phyloP scores from a whole-genome alignment of 1,139 yeast genomes.

The Kluyveromyces sp. region DNA sequence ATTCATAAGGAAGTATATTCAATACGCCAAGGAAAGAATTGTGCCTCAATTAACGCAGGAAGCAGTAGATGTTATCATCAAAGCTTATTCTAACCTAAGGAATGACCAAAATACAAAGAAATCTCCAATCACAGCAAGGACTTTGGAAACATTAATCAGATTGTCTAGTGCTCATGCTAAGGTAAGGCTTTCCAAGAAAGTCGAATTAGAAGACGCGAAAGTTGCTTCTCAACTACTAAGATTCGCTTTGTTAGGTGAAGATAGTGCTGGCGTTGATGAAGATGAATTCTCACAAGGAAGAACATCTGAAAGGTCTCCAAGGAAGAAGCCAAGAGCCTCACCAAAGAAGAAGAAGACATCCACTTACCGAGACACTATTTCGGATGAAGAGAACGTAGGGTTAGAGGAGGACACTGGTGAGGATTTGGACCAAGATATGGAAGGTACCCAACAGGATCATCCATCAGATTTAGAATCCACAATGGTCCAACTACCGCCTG shows the following conservation, averaged over 20 bases:
- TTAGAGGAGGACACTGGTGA: constrained; percentile 15
- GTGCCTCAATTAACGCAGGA: constrained; percentile 71
- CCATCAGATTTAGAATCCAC: constrained; percentile 11
- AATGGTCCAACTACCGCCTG: constrained; percentile 19
- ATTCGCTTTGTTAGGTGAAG: constrained; percentile 61
- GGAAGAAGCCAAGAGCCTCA: constrained; percentile 24
- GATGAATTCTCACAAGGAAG: constrained; percentile 18
- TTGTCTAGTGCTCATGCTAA: constrained; percentile 96
- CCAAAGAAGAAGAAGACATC: constrained; percentile 8
- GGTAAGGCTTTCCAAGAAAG: constrained; percentile 69
- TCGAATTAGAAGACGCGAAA: constrained; percentile 71
- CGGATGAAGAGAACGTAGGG: constrained; percentile 1
- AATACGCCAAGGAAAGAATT: constrained; percentile 86
- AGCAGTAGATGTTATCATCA: constrained; percentile 78
- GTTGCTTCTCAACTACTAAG: constrained; percentile 82
- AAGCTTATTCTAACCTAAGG: constrained; percentile 72
- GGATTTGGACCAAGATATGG: constrained; percentile 4
- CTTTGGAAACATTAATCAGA: constrained; percentile 92
- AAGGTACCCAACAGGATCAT: background rate
- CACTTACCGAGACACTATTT: constrained; percentile 13
- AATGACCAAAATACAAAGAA: constrained; percentile 78
- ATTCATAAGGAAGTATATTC: constrained; percentile 84
- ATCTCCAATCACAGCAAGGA: constrained; percentile 96
- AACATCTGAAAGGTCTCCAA: constrained; percentile 29
- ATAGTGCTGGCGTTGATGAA: constrained; percentile 29